Evolutionary conservation across 768 basidiomycete genomes (phyloP), one percentile per base, ranked within the genome.

Genomic region (Paxillus involutus): DNA sequence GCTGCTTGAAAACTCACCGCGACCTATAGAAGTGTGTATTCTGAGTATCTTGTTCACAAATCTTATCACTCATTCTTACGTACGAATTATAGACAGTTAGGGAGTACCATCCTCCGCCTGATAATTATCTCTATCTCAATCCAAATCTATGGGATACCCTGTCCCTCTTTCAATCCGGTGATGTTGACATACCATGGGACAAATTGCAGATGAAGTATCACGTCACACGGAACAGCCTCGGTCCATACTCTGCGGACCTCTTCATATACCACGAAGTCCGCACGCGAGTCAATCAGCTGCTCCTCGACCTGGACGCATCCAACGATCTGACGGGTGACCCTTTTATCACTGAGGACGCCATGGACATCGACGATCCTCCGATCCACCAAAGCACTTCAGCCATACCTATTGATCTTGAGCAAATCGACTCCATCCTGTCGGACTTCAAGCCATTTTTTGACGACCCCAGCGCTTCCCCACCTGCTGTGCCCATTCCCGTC

Each of bases 221-320:
- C 43, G 76, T 80, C 24, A 86, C 88, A 0, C 70, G 80, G 36
- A 69, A 77, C 59, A 85, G 82, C 65, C 68, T 93, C 4, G 91
- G 91, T 1, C 84, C 86, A 10, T 89, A 85, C 63, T 82, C 81
- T 44, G 91, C 89, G 11, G 90, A 91, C 44, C 69, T 86, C 51
- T 93, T 82, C 68, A 74, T 89, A 33, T 83, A 82, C 63, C 68
- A 73, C 45, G 88, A 90, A 59, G 69, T 88, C 49, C 77, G 76
- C 53, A 75, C 77, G 40, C 76, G 81, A 47, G 61, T 86, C 32
- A 65, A 68, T 14, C 73, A 76, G 44, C 64, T 79, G 16, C 59
- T 78, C 57, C 52, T 63, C 66, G 71, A 71, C 35, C 53, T 60
- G 39, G 61, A 58, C 49, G 41, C 55, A 44, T 45, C 54, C 7